Base-by-base conservation (phyloP, 2,329 filamentous ascomycete species). In the Colletotrichum sp. region DNA sequence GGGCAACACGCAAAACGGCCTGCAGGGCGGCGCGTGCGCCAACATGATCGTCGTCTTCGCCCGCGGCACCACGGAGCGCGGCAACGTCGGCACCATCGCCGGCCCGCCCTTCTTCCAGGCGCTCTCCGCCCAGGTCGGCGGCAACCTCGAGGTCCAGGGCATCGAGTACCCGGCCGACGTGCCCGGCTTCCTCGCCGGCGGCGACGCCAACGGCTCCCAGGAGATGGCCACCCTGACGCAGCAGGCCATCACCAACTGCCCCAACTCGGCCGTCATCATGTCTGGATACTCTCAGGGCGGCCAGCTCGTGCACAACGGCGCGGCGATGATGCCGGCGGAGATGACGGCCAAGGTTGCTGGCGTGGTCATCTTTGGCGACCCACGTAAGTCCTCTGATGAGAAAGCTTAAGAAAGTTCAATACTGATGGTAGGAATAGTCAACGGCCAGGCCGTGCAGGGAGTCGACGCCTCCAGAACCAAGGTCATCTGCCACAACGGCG, bases 1-100 rank as follows among this genome's bases (percentile, higher is more conserved):
- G 13, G 59, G n/a, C 21, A 75, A 66, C 65, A 60, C 63, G n/a
- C 76, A 72, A 34, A 70, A 78, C 57, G 75, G 76, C 28, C 72
- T 78, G 26, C 66, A 64, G 26, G 67, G 68, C 18, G 77, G 76
- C 16, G 36, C 52, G 5, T 89, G 88, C 81, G 87, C 86, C 39
- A 80, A 84, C 36, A 85, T 89, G 77, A 91, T 89, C 9, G 81
- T 92, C 68, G 87, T 92, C 78, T 92, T 89, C 78, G 90, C 90
- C n/a, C 87, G 90, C 21, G 90, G 90, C 10, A 91, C 90, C 6
- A 87, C 86, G 7, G 89, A 91, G 81, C 44, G 77, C 2, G 89
- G 89, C 55, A 91, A 90, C 78, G 87, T 92, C 66, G 90, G 90
- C 26, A 80, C 79, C 28, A 76, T 87, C 7, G 84, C 87, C 3